Evolutionary conservation across 768 basidiomycete species (phyloP).

Genomic region (Mycena venus): DNA sequence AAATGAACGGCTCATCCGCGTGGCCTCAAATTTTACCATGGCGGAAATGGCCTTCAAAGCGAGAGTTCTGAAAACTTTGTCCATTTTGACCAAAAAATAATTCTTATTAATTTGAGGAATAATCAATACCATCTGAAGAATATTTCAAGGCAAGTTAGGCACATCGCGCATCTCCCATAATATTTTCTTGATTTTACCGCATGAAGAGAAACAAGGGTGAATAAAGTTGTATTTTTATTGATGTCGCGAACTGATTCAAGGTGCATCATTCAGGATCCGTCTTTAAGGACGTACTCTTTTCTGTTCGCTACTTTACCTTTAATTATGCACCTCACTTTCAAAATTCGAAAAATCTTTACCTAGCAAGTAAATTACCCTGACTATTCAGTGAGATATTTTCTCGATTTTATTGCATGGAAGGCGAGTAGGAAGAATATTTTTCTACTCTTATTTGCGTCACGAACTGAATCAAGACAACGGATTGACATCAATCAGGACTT

Average conservation of each 20-base stretch:
- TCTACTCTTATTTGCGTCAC: no score
- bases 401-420: no score
- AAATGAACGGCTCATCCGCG: no score
- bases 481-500: not conserved
- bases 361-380: not conserved
- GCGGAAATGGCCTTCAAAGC: no score
- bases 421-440: no score
- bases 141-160: not conserved
- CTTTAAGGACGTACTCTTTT: not conserved
- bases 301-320: not conserved
- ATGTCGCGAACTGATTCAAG: constrained; percentile 6
- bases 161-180: not conserved
- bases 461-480: not conserved
- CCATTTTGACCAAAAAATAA: no score
- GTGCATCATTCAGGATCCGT: not conserved
- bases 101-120: no score
- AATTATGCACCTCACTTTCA: not conserved
- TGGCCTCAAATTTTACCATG: no score
- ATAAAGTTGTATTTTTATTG: not conserved
- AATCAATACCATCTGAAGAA: no score
- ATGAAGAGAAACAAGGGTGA: not conserved
- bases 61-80: no score
- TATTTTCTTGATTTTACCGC: not conserved
- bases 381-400: not conserved
- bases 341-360: not conserved